Base-by-base conservation (phyloP, 1,139 yeast genomes). In the Kurtzmaniella quercitrusa region DNA sequence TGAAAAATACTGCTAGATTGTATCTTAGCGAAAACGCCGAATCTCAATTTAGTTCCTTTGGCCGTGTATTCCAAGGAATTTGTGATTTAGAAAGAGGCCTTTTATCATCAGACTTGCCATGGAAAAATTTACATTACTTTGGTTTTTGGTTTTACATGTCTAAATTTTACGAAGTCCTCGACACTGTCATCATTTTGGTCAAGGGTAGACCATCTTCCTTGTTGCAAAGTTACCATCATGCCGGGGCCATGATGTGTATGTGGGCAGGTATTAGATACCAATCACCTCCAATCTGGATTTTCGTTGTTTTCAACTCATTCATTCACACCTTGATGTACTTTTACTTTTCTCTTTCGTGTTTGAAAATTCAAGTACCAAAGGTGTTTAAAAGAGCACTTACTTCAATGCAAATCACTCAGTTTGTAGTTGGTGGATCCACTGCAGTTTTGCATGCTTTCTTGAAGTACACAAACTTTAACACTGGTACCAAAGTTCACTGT, bases 241-340 rank as follows among this genome's bases (percentile, higher is more conserved):
- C 91, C 2, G 93, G 91, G 33, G 93, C 93, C 40, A 84, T 84
- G 84, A 68, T 84, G 66, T 82, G 88, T 51, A 84, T 84, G 91
- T 84, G 89, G 89, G 79, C 86, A 2, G 93, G 91, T 3, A 76
- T 82, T 45, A 67, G 91, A 45, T 84, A 67, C 60, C 78, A 78
- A 45, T 77, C 88, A 11, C 88, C 89, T 9, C 91, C 91, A 34
- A 83, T 84, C 56, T 84, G 91, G 93, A 80, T 84, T 51, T 84
- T 84, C 61, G 89, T 84, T 42, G 88, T 82, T 21, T 84, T 84
- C 76, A 84, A 84, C 68, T 82, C 88, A 12, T 78, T 84, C 57
- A 82, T 84, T 57, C 91, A 84, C 66, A 71, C 87, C 33, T 73
- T 84, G 62, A 84, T 84, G 91, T 84, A 84, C 68, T 74, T 79